A percentile compares a stretch with the other conserved stretches of the same genome.
phyloP scores from a whole-genome alignment of 805 yeast genomes.

The Saccharomycopsis sp. region DNA sequence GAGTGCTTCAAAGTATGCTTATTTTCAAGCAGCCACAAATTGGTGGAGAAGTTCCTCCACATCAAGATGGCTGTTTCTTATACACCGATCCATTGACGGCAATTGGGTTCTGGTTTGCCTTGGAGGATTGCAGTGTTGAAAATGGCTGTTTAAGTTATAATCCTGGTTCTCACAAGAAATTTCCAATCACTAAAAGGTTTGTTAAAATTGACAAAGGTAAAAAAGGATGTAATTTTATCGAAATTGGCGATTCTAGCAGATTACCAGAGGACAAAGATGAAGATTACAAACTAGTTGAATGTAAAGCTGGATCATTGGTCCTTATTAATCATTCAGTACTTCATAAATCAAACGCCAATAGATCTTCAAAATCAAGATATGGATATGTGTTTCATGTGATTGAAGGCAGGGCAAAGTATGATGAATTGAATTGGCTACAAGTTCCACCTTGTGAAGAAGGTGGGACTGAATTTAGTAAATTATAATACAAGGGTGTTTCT shows the following conservation, averaged over 20 bases:
- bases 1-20: conserved; percentile 72
- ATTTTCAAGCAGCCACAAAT: conserved; percentile 73
- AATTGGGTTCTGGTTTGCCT: conserved; percentile 75
- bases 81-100: conserved; percentile 67
- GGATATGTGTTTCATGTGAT: conserved; percentile 79
- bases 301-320: conserved; percentile 67
- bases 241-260: conserved; percentile 24
- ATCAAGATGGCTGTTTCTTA: conserved; percentile 68
- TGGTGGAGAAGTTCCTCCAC: conserved; percentile 70
- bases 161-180: conserved; percentile 63
- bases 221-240: conserved; percentile 41
- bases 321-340: conserved; percentile 65
- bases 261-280: conserved; percentile 30
- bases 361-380: conserved; percentile 49
- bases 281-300: conserved; percentile 46
- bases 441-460: conserved; percentile 56
- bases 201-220: conserved; percentile 49
- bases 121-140: conserved; percentile 58
- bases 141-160: conserved; percentile 67
- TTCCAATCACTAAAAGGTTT: conserved; percentile 54
- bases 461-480: conserved; percentile 50
- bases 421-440: conserved; percentile 67
- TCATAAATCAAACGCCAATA: conserved; percentile 62
- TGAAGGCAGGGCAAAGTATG: conserved; percentile 59
- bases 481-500: conserved; percentile 23